A percentile compares a stretch with the other conserved stretches of the same genome.
Evolutionary conservation across 129 eudicot species (phyloP).

Genomic region (Ambrosia trifida): DNA sequence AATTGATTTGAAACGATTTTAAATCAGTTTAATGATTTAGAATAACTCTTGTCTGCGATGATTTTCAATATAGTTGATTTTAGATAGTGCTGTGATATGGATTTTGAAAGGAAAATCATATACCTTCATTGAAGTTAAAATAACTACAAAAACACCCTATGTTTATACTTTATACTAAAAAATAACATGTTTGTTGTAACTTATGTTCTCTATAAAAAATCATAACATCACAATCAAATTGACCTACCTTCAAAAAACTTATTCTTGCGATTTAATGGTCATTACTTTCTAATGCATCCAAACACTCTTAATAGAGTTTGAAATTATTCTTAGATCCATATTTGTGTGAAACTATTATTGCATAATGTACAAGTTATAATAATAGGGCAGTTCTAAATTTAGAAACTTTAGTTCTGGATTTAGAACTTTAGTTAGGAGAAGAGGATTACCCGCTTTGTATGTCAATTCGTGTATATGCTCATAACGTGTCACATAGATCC

Average conservation of each 20-base stretch:
- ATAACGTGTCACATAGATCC: background rate
- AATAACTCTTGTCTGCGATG: background rate
- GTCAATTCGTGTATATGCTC: background rate
- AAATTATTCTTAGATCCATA: background rate
- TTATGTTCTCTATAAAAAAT: background rate
- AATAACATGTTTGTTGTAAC: background rate
- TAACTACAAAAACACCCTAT: background rate
- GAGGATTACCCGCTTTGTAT: background rate
- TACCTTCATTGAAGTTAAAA: background rate
- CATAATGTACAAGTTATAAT: background rate
- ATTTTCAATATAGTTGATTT: background rate
- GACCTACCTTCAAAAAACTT: slow-evolving; percentile 4
- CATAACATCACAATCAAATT: background rate
- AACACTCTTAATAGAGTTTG: background rate
- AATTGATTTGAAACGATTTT: background rate
- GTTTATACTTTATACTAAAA: background rate
- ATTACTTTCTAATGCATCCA: background rate
- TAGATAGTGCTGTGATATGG: background rate
- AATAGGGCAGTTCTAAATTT: background rate
- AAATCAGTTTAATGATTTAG: background rate
- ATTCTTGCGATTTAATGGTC: background rate
- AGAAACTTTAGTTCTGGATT: background rate
- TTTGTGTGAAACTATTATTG: background rate
- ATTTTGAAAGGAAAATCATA: background rate
- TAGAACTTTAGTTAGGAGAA: background rate